Conservation (phyloP, 768 basidiomycete genomes). For the Suillus subluteus region DNA sequence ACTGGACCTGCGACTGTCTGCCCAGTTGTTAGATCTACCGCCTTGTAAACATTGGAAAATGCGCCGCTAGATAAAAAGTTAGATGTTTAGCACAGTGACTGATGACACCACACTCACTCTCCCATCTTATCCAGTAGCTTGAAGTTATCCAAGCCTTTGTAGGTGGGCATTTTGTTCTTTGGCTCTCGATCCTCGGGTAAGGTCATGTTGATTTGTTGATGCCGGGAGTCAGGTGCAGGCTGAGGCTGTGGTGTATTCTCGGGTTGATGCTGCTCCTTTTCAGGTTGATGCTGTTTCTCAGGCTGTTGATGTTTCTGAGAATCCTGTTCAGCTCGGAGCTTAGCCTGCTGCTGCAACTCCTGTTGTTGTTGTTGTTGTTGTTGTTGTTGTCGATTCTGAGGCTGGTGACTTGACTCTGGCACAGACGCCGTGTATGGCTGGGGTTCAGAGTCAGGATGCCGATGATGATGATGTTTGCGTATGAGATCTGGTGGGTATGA, state of each 20-base stretch:
- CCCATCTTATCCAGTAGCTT: conserved; percentile 86
- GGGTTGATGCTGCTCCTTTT: conserved; percentile 20
- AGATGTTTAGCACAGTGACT: not conserved
- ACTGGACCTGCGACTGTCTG: conserved; percentile 81
- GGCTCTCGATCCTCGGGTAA: conserved; percentile 76
- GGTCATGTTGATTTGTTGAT: conserved; percentile 56
- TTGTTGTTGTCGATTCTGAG: conserved; percentile 39
- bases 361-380: conserved; percentile 25
- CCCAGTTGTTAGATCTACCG: conserved; percentile 72
- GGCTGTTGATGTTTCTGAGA: conserved; percentile 26
- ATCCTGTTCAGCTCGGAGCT: conserved; percentile 30
- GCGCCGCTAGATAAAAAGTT: conserved; percentile 65
- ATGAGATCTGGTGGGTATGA: conserved; percentile 62
- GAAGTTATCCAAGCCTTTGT: conserved; percentile 84
- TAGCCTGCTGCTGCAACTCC: conserved; percentile 38
- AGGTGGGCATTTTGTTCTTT: conserved; percentile 79
- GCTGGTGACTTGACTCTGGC: conserved; percentile 25
- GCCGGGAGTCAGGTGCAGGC: conserved; percentile 35
- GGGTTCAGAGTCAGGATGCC: conserved; percentile 39
- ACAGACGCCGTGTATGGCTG: conserved; percentile 25
- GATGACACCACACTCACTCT: conserved; percentile 63
- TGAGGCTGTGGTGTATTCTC: conserved; percentile 12
- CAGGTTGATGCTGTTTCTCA: conserved; percentile 22
- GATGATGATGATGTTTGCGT: conserved; percentile 71
- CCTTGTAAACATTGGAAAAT: conserved; percentile 99